Conservation (phyloP, 2,329 filamentous ascomycete species). For the Pyrenophora tritici-repentis region DNA sequence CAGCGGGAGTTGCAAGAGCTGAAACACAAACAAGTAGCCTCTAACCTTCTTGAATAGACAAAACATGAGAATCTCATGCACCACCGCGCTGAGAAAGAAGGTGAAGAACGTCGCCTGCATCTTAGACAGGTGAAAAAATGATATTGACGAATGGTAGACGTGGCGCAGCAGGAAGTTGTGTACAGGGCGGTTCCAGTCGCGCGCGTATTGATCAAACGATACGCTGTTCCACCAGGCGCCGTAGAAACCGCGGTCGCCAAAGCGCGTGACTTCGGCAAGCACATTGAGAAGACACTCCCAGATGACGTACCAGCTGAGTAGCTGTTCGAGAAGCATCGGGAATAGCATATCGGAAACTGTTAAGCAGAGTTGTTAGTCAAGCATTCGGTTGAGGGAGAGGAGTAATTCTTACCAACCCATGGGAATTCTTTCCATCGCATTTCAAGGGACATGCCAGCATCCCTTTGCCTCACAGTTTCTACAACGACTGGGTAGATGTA, state of each 20-base stretch:
- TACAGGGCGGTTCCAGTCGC: conserved; percentile 82
- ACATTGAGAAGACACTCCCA: conserved; percentile 73
- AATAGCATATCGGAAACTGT: conserved; percentile 72
- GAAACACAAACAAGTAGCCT: conserved; percentile 73
- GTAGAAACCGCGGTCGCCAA: conserved; percentile 75
- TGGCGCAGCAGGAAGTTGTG: conserved; percentile 78
- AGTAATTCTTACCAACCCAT: conserved; percentile 57
- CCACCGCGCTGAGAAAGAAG: conserved; percentile 71
- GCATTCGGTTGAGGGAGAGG: neutral
- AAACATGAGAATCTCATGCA: conserved; percentile 80
- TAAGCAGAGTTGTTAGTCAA: neutral
- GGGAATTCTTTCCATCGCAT: conserved; percentile 71
- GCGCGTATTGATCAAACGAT: conserved; percentile 75
- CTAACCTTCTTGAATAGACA: conserved; percentile 78
- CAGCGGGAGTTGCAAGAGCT: conserved; percentile 75
- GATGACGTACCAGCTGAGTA: conserved; percentile 80
- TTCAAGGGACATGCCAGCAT: conserved; percentile 64
- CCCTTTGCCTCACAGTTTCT: conserved; percentile 69
- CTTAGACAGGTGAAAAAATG: conserved; percentile 71
- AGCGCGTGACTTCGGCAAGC: conserved; percentile 74
- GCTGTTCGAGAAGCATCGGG: conserved; percentile 77
- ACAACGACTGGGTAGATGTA: conserved; percentile 79
- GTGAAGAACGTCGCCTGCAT: conserved; percentile 75
- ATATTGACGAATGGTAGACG: conserved; percentile 79
- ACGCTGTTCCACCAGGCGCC: conserved; percentile 60